phyloP scores from a whole-genome alignment of 192 early-diverging fungal genomes.

The Glomus cerebriforme region DNA sequence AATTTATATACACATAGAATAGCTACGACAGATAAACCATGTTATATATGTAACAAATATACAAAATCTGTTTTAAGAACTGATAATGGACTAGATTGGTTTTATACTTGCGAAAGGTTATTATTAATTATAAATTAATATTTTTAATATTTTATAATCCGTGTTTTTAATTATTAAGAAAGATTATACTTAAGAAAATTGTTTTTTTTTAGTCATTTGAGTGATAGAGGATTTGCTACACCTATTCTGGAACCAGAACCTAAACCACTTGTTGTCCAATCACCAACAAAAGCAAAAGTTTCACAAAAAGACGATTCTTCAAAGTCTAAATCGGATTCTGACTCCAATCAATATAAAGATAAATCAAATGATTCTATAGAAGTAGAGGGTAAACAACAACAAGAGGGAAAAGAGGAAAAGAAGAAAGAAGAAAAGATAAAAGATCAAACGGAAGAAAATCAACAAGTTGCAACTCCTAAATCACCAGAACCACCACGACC shows the following conservation, averaged over 20 bases:
- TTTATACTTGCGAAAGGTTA: slow-evolving; percentile 44
- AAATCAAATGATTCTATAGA: slow-evolving; percentile 27
- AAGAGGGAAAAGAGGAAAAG: neutral
- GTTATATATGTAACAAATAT: slow-evolving; percentile 50
- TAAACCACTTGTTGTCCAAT: neutral
- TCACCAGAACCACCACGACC: slow-evolving; percentile 1
- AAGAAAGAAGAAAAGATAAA: slow-evolving; percentile 27
- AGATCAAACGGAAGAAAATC: slow-evolving; percentile 25
- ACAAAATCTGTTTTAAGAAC: slow-evolving; percentile 40
- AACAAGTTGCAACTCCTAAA: slow-evolving; percentile 9
- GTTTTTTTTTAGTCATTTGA: slow-evolving; percentile 35
- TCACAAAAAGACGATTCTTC: neutral
- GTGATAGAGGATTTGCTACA: slow-evolving; percentile 41
- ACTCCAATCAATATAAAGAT: slow-evolving; percentile 28
- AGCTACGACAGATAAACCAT: slow-evolving; percentile 42
- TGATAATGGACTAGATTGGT: slow-evolving; percentile 47
- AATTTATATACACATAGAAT: slow-evolving; percentile 42
- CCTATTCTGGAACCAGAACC: slow-evolving; percentile 10
- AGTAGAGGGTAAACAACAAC: slow-evolving; percentile 32
- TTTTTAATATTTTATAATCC: no score
- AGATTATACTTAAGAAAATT: neutral
- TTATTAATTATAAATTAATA: no score
- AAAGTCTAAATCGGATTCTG: slow-evolving; percentile 27
- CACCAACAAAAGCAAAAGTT: neutral
- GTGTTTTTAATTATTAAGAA: neutral